A percentile compares a stretch with the other conserved stretches of the same genome.
These are phyloP conservation scores for Thelonectria discophora DNA, from an alignment of 2,329 filamentous ascomycete genomes.

Conservation along the genomic window DNA sequence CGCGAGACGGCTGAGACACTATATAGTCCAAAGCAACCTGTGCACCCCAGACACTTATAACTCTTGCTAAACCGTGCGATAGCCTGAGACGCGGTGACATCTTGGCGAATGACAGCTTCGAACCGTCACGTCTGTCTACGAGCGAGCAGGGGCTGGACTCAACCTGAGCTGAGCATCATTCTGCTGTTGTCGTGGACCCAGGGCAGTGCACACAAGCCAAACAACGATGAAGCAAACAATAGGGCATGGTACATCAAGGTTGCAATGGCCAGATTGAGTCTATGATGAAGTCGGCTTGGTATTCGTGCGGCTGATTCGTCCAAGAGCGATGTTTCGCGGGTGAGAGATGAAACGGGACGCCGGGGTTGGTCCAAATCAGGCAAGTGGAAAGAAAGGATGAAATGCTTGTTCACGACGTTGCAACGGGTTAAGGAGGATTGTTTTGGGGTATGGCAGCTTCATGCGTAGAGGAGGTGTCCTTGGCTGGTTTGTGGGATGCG, in stretches of 20 bases:
- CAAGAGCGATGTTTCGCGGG: conserved; percentile 2
- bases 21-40: conserved; percentile 7
- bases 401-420: conserved; percentile 3
- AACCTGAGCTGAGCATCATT: neutral
- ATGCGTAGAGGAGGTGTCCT: too few relatives aligned
- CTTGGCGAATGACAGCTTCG: conserved; percentile 7
- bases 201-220: neutral
- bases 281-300: neutral
- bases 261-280: conserved; percentile 3
- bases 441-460: too few relatives aligned
- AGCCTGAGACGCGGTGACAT: conserved; percentile 1
- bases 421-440: conserved; percentile 10
- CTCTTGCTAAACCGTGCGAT: neutral
- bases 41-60: neutral
- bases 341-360: conserved; percentile 20
- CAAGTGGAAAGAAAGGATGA: neutral
- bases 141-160: neutral
- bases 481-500: too few relatives aligned
- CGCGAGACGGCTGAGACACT: neutral
- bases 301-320: conserved; percentile 13
- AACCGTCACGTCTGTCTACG: neutral
- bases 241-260: neutral
- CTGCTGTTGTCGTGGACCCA: neutral
- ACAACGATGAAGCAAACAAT: neutral
- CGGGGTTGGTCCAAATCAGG: conserved; percentile 1